phyloP scores from a whole-genome alignment of 805 yeast genomes.

The Zygotorulaspora danielsina region DNA sequence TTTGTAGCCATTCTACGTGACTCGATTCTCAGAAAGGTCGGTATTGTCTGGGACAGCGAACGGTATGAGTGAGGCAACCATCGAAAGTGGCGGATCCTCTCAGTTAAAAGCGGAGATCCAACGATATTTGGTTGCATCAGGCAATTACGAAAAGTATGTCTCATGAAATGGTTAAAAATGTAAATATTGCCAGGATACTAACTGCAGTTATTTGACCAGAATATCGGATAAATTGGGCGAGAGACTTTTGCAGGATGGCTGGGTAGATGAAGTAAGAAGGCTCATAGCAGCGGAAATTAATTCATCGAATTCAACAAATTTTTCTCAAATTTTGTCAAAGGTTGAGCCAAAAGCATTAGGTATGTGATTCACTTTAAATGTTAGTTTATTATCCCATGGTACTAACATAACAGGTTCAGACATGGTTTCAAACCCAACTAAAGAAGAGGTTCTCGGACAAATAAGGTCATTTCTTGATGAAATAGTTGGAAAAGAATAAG shows the following conservation, averaged over 20 bases:
- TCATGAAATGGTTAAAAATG: background rate
- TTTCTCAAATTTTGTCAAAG: conserved; percentile 46
- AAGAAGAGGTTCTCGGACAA: conserved; percentile 52
- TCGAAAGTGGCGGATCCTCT: conserved; percentile 8
- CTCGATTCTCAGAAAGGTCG: no score
- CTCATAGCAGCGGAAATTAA: conserved; percentile 48
- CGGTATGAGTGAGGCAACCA: conserved; percentile 9
- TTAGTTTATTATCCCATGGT: background rate
- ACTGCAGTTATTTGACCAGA: conserved; percentile 22
- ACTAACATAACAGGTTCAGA: conserved; percentile 23
- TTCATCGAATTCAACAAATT: conserved; percentile 44
- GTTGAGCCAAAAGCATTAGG: conserved; percentile 65
- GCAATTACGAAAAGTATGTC: conserved; percentile 66
- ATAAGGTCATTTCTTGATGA: conserved; percentile 57
- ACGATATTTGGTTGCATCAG: conserved; percentile 65
- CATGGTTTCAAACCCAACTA: conserved; percentile 65
- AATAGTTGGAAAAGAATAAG: conserved; percentile 39
- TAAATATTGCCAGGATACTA: background rate
- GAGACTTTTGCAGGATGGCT: conserved; percentile 70
- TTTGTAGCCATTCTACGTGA: no score
- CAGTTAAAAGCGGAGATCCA: conserved; percentile 58
- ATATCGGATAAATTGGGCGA: conserved; percentile 61
- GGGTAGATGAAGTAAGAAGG: conserved; percentile 72
- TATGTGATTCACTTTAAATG: conserved; percentile 25
- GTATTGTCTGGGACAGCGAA: background rate